Conservation (phyloP, 257 asterid species). For the Buddleja alternifolia region DNA sequence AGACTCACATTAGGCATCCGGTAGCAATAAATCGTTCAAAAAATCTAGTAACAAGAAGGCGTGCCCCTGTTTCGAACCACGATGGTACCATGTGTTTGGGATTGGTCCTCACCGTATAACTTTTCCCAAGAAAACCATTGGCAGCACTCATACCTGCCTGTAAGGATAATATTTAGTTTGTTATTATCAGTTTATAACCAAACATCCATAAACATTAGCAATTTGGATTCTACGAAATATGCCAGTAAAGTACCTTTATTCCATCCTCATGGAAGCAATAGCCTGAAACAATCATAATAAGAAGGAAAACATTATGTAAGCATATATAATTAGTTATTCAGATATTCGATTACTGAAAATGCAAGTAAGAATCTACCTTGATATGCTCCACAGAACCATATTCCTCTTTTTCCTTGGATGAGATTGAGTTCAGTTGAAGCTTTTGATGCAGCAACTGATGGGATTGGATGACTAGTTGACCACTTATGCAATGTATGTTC, state of each 20-base stretch:
- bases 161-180: not conserved
- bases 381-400: conserved; percentile 89
- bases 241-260: conserved; percentile 66
- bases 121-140: conserved; percentile 48
- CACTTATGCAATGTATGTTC: conserved; percentile 52
- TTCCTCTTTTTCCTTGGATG: conserved; percentile 75
- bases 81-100: conserved; percentile 72
- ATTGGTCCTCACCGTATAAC: conserved; percentile 38
- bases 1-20: conserved; percentile 70
- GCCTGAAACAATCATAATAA: conserved; percentile 38
- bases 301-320: not conserved
- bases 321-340: not conserved
- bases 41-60: conserved; percentile 58
- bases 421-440: conserved; percentile 56
- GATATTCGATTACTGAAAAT: not conserved
- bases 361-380: conserved; percentile 49
- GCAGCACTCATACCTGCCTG: conserved; percentile 81
- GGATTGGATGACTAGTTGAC: conserved; percentile 78
- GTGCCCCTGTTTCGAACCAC: conserved; percentile 73
- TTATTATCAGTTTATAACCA: no score
- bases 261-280: conserved; percentile 88
- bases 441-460: conserved; percentile 73
- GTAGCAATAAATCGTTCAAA: conserved; percentile 51
- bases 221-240: no score
- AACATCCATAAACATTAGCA: no score